Base-by-base conservation (phyloP, 1,284 basidiomycete species). In the Austroboletus niveus region DNA sequence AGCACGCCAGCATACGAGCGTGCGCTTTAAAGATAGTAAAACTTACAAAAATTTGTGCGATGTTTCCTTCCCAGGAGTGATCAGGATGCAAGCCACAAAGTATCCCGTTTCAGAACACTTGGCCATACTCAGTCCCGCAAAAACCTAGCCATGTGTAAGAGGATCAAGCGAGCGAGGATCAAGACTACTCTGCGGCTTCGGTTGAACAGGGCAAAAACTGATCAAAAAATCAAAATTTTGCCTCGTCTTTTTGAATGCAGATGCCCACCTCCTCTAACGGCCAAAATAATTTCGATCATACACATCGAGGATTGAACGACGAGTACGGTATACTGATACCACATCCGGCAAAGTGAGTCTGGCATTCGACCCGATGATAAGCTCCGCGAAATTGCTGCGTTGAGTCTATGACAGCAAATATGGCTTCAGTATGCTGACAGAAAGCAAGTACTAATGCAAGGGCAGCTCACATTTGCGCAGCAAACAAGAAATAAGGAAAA, bases 181-280 rank as follows among this genome's bases (percentile, higher is more conserved):
- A 52, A 0, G 32, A 29, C 46, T 11, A 48, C 39, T 46, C 36
- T 59, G 22, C 53, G 52, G 36, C 31, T 67, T 20, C 47, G 57
- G 42, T 64, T 60, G 40, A 64, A 69, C 4, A 67, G 34, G 3
- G 59, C 56, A 44, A 47, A 63, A 22, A 62, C 65, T 67, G 31
- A 4, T 9, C 12, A n/a, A 39, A 8, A 10, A 40, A 36, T 30
- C 29, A 29, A 8, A 9, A 5, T 29, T 29, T 4, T 6, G 29
- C 8, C 8, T 29, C 2, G 29, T 29, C 29, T 29, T 29, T 29
- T 6, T 9, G 5, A 29, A 29, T 29, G 29, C 29, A 29, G 8
- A 29, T 9, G 9, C 65, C 48, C 5, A 66, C 66, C 52, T 55
- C 63, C 52, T 55, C 63, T 52, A 6, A 35, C 14, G 11, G 52